Evolutionary conservation across 805 yeast genomes (phyloP).

Genomic region (Martiniozyma abietophila): DNA sequence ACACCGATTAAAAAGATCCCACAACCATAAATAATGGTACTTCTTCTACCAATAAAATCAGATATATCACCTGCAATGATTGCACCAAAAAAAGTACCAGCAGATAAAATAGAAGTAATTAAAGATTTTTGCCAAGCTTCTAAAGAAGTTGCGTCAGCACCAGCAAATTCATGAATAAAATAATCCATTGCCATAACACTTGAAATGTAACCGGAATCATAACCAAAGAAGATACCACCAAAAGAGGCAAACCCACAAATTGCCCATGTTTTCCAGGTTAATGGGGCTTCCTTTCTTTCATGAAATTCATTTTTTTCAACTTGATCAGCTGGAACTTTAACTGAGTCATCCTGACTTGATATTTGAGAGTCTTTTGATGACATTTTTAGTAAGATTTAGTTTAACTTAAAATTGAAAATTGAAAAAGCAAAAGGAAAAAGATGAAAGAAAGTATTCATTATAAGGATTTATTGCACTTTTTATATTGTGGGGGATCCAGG

Average conservation of each 20-base stretch:
- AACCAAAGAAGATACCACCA: constrained; percentile 60
- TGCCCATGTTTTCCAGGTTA: constrained; percentile 28
- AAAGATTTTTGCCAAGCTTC: constrained; percentile 30
- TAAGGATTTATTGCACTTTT: too few relatives aligned
- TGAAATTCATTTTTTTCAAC: background rate
- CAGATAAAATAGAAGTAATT: constrained; percentile 64
- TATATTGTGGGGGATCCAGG: too few relatives aligned
- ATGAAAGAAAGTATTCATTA: too few relatives aligned
- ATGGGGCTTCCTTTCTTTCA: constrained; percentile 27
- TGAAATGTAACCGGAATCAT: constrained; percentile 60
- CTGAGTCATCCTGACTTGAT: background rate
- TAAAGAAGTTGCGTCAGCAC: constrained; percentile 16
- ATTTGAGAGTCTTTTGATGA: background rate
- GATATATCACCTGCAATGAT: constrained; percentile 48
- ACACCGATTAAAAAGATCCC: constrained; percentile 40
- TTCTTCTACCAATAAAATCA: constrained; percentile 37
- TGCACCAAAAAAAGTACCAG: constrained; percentile 67
- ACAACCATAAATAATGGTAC: constrained; percentile 36
- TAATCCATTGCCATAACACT: constrained; percentile 60
- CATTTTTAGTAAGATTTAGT: background rate
- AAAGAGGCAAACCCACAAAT: constrained; percentile 53
- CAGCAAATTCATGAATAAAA: constrained; percentile 23
- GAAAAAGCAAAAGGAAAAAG: too few relatives aligned
- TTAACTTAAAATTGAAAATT: too few relatives aligned
- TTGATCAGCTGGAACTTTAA: background rate